Conservation (phyloP, 2,329 filamentous ascomycete species). For the Monosporascus sp. region DNA sequence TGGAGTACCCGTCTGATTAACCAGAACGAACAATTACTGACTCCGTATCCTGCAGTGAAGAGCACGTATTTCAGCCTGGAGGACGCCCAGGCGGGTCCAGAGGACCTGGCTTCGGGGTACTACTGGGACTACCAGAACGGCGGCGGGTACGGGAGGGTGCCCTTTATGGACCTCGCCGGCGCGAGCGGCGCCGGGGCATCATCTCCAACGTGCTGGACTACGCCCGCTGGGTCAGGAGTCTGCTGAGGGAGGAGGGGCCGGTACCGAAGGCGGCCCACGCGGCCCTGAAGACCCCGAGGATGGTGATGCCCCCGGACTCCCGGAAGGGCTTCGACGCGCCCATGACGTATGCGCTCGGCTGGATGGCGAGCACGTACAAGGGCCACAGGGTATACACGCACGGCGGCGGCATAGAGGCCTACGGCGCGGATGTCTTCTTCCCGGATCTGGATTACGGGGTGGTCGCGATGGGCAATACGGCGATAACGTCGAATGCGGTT, state of each 20-base stretch:
- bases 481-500: constrained; percentile 30
- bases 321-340: constrained; percentile 25
- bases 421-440: constrained; percentile 38
- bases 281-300: constrained; percentile 29
- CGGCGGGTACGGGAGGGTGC: constrained; percentile 18
- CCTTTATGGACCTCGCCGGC: constrained; percentile 23
- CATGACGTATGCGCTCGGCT: constrained; percentile 37
- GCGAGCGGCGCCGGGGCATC: constrained; percentile 36
- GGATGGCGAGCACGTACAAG: constrained; percentile 33
- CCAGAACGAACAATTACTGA: no score
- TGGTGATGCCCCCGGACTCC: constrained; percentile 14
- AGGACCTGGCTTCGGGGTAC: constrained; percentile 38
- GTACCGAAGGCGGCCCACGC: constrained; percentile 28
- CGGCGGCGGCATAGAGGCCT: constrained; percentile 39
- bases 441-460: constrained; percentile 39
- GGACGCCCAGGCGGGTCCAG: constrained; percentile 22
- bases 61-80: constrained; percentile 31
- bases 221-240: constrained; percentile 44
- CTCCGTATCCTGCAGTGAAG: constrained; percentile 22
- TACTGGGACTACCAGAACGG: constrained; percentile 27
- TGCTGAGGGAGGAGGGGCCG: constrained; percentile 35
- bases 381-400: constrained; percentile 39
- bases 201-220: constrained; percentile 47
- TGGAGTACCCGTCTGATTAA: no score
- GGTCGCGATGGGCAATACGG: constrained; percentile 40